These are phyloP conservation scores for Boletus sp. DNA, from an alignment of 768 basidiomycete genomes.

Conservation along the genomic window DNA sequence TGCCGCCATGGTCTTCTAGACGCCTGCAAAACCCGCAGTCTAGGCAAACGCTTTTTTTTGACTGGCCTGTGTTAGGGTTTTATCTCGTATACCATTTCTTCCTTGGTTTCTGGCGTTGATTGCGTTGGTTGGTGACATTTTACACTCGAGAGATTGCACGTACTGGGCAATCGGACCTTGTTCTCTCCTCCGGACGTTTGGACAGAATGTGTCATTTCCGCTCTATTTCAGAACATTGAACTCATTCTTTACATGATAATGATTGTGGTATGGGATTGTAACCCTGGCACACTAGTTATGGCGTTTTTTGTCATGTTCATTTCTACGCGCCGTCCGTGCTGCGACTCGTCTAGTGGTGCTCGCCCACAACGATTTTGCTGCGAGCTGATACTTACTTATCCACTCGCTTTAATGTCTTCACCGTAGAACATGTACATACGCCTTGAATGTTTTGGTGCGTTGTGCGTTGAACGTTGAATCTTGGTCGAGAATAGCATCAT, in stretches of 20 bases:
- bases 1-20: conserved; percentile 46
- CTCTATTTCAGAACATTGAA: conserved; percentile 3
- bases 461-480: too few relatives aligned
- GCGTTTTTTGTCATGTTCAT: not conserved
- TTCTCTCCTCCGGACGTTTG: conserved; percentile 13
- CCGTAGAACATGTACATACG: not conserved
- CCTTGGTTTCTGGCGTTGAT: conserved; percentile 7
- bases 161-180: conserved; percentile 19
- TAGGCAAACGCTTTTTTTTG: not conserved
- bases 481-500: too few relatives aligned
- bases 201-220: conserved; percentile 11
- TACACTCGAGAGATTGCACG: conserved; percentile 12
- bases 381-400: not conserved
- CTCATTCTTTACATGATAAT: not conserved
- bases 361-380: too few relatives aligned
- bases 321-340: too few relatives aligned
- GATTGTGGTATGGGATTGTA: not conserved
- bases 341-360: not conserved
- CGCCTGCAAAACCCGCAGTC: not conserved
- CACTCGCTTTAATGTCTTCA: conserved; percentile 1
- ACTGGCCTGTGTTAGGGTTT: not conserved
- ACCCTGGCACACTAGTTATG: not conserved
- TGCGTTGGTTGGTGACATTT: conserved; percentile 11
- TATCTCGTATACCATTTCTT: conserved; percentile 16
- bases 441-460: too few relatives aligned